phyloP scores from a whole-genome alignment of 345 rosid genomes.

The Populus simonii region DNA sequence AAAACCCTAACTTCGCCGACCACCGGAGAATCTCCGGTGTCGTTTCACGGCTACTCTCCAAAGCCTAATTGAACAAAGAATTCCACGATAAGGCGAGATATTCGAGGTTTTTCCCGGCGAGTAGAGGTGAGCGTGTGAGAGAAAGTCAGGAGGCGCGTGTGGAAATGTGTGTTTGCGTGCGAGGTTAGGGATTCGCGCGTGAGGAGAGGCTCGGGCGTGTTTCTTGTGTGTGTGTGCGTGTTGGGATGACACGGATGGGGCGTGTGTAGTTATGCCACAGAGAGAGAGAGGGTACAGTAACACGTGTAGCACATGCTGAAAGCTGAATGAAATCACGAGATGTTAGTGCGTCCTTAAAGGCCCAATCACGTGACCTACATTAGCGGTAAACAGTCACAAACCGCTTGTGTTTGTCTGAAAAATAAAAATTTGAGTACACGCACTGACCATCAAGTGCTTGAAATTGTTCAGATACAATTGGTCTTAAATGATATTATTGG shows the following conservation, averaged over 20 bases:
- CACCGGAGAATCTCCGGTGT: slow-evolving; percentile 24
- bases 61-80: background rate
- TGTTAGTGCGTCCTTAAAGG: background rate
- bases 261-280: slow-evolving; percentile 45
- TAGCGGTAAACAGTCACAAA: background rate
- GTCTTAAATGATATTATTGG: no score
- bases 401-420: background rate
- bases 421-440: no score
- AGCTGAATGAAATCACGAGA: slow-evolving; percentile 28
- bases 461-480: no score
- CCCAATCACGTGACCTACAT: slow-evolving; percentile 28
- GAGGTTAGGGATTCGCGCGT: slow-evolving; percentile 63
- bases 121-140: slow-evolving; percentile 13
- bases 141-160: slow-evolving; percentile 38
- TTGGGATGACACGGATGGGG: slow-evolving; percentile 74
- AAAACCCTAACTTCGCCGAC: slow-evolving; percentile 17
- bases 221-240: slow-evolving; percentile 38
- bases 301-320: slow-evolving; percentile 45
- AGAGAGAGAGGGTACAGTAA: slow-evolving; percentile 22
- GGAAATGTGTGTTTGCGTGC: slow-evolving; percentile 44
- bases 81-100: slow-evolving; percentile 5
- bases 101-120: slow-evolving; percentile 41
- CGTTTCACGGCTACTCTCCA: slow-evolving; percentile 13
- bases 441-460: no score
- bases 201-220: slow-evolving; percentile 58